Evolutionary conservation across 2,329 filamentous ascomycete genomes (phyloP).

Genomic region (Colletotrichum gloeosporioides): DNA sequence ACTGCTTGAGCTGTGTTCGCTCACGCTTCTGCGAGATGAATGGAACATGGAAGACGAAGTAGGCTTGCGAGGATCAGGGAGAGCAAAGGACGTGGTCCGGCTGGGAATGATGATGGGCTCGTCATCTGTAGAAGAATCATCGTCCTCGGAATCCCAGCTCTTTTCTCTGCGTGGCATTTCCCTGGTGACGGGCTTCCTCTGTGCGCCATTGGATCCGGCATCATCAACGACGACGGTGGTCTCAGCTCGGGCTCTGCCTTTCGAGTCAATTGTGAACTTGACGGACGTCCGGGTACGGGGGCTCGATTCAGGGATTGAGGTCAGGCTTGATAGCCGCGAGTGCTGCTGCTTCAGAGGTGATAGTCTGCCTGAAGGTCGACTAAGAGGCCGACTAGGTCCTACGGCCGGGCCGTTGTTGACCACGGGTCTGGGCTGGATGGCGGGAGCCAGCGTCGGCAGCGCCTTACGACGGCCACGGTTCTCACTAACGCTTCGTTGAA

Average conservation of each 20-base stretch:
- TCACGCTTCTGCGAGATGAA: constrained; percentile 51
- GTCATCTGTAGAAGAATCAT: constrained; percentile 65
- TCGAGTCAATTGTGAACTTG: constrained; percentile 68
- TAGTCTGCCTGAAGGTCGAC: constrained; percentile 49
- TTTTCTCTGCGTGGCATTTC: constrained; percentile 31
- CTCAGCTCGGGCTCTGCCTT: constrained; percentile 63
- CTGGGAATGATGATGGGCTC: constrained; percentile 71
- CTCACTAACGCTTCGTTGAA: constrained; percentile 62
- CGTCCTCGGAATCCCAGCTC: constrained; percentile 54
- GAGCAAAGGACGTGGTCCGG: constrained; percentile 61
- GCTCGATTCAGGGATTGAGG: constrained; percentile 62
- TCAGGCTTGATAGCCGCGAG: constrained; percentile 55
- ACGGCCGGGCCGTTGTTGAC: constrained; percentile 33
- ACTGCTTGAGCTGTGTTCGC: constrained; percentile 54
- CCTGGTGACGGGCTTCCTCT: constrained; percentile 20
- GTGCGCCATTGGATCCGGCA: constrained; percentile 18
- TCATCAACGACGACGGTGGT: constrained; percentile 49
- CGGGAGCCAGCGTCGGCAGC: constrained; percentile 54
- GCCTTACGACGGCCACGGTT: constrained; percentile 53
- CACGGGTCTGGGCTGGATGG: constrained; percentile 41
- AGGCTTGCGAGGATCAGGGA: constrained; percentile 59
- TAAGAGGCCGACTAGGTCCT: constrained; percentile 38
- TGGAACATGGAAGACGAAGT: constrained; percentile 52
- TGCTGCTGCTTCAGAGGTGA: constrained; percentile 59
- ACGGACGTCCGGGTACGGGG: constrained; percentile 59